These are phyloP conservation scores for Phytophthora pisi DNA, from an alignment of 352 stramenopile genomes.

Conservation along the genomic window DNA sequence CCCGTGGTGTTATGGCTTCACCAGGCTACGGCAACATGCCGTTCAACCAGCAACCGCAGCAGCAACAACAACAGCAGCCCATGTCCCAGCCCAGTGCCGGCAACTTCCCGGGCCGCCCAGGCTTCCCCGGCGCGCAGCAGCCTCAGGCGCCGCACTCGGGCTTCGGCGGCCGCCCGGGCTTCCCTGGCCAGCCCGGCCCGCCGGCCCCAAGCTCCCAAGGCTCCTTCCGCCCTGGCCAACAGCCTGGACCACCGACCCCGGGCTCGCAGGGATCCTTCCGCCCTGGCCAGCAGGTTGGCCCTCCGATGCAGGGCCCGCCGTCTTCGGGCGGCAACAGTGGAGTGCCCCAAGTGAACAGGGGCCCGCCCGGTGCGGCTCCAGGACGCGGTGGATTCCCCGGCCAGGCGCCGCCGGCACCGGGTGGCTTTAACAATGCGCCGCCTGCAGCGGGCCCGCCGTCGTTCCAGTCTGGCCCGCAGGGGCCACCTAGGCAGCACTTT, in stretches of 20 bases:
- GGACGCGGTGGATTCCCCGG: slow-evolving; percentile 26
- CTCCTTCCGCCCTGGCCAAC: slow-evolving; percentile 24
- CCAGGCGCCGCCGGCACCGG: slow-evolving; percentile 14
- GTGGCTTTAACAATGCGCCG: slow-evolving; percentile 23
- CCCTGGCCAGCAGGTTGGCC: slow-evolving; percentile 20
- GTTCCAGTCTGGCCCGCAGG: slow-evolving; percentile 24
- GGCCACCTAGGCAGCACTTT: slow-evolving; percentile 27
- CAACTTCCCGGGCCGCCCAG: slow-evolving; percentile 20
- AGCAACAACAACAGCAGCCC: slow-evolving; percentile 46
- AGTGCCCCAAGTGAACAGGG: background rate
- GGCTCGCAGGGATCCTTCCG: slow-evolving; percentile 28
- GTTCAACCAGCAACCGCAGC: slow-evolving; percentile 36
- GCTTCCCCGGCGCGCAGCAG: slow-evolving; percentile 29
- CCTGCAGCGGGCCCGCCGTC: slow-evolving; percentile 18
- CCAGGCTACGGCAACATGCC: slow-evolving; percentile 31
- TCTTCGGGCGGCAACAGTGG: no score
- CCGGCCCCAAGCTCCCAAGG: slow-evolving; percentile 27
- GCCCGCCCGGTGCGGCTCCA: slow-evolving; percentile 17
- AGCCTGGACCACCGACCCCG: slow-evolving; percentile 7
- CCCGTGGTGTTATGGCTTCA: slow-evolving; percentile 1
- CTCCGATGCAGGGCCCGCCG: background rate
- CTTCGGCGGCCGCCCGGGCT: slow-evolving; percentile 25
- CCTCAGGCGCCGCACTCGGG: slow-evolving; percentile 36
- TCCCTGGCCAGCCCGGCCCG: slow-evolving; percentile 21
- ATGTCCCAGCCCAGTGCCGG: slow-evolving; percentile 44